Percentiles rank a stretch among this genome's conserved stretches.
Evolutionary conservation across 306 rosid species (phyloP).

Genomic region (Datisca glomerata): DNA sequence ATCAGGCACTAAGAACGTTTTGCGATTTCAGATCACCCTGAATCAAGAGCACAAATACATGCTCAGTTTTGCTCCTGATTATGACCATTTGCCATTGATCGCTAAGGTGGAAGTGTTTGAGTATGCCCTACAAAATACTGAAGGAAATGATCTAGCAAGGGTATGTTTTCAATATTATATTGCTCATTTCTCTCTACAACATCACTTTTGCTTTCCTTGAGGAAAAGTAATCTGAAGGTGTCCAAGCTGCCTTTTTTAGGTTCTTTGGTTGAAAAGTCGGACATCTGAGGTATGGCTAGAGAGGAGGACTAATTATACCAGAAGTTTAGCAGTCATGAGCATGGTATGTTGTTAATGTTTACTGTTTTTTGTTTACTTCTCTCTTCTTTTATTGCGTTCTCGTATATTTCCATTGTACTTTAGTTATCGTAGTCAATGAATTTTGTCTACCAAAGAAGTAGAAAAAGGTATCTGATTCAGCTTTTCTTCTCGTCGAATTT

Average conservation of each 20-base stretch:
- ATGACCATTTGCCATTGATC: slow-evolving; percentile 89
- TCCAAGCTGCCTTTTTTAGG: slow-evolving; percentile 31
- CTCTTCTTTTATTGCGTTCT: neutral
- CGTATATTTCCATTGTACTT: too few relatives aligned
- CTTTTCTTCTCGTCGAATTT: too few relatives aligned
- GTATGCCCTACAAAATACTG: slow-evolving; percentile 76
- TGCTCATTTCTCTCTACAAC: neutral
- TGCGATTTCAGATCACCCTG: slow-evolving; percentile 57
- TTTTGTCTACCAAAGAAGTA: too few relatives aligned
- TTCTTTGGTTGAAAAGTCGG: slow-evolving; percentile 98
- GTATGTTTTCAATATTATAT: slow-evolving; percentile 23
- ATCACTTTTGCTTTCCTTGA: slow-evolving; percentile 10
- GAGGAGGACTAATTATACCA: slow-evolving; percentile 94
- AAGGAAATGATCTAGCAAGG: slow-evolving; percentile 88
- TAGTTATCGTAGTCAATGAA: too few relatives aligned
- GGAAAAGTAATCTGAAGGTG: slow-evolving; percentile 16
- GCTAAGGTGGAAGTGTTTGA: slow-evolving; percentile 98
- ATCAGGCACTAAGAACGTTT: slow-evolving; percentile 11
- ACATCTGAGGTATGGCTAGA: slow-evolving; percentile 96
- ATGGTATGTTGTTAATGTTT: slow-evolving; percentile 40
- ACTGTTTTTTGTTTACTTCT: neutral
- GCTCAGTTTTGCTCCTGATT: slow-evolving; percentile 96
- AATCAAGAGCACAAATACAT: slow-evolving; percentile 93
- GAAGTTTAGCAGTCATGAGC: slow-evolving; percentile 99
- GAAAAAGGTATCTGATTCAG: too few relatives aligned